Evolutionary conservation across 2,329 filamentous ascomycete species (phyloP).

Genomic region (Akanthomyces lecanii): DNA sequence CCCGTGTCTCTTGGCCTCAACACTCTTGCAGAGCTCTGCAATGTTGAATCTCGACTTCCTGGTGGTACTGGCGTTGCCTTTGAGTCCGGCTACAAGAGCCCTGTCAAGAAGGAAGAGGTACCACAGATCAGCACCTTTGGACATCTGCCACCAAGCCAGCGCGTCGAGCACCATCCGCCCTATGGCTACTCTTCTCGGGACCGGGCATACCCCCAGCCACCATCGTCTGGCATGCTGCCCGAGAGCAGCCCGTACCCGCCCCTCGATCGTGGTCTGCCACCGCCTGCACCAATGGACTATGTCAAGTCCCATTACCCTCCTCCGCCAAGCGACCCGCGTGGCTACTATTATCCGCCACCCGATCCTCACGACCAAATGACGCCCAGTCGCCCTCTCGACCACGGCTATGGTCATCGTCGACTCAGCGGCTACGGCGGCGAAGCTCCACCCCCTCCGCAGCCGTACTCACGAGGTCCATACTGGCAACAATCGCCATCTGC

Average conservation of each 20-base stretch:
- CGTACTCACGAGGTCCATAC: slow-evolving; percentile 29
- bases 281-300: slow-evolving; percentile 27
- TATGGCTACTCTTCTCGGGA: slow-evolving; percentile 13
- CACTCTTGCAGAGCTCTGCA: slow-evolving; percentile 34
- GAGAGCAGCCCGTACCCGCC: slow-evolving; percentile 22
- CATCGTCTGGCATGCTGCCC: slow-evolving; percentile 10
- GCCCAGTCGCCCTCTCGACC: slow-evolving; percentile 29
- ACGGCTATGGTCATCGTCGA: slow-evolving; percentile 29
- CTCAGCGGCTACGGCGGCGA: slow-evolving; percentile 31
- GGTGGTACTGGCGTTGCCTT: slow-evolving; percentile 17
- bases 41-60: slow-evolving; percentile 27
- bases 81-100: slow-evolving; percentile 7
- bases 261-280: slow-evolving; percentile 25
- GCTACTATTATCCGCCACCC: slow-evolving; percentile 20
- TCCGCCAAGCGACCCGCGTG: slow-evolving; percentile 17
- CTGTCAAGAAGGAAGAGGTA: slow-evolving; percentile 24
- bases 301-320: slow-evolving; percentile 24
- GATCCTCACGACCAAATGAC: slow-evolving; percentile 28
- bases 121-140: slow-evolving; percentile 17
- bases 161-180: slow-evolving; percentile 5
- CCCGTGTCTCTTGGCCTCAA: slow-evolving; percentile 28
- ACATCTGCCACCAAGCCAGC: not conserved
- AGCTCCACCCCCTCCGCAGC: slow-evolving; percentile 17
- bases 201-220: slow-evolving; percentile 14
- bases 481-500: slow-evolving; percentile 31